phyloP scores from a whole-genome alignment of 192 early-diverging fungal species.

The Rhizophagus clarus region DNA sequence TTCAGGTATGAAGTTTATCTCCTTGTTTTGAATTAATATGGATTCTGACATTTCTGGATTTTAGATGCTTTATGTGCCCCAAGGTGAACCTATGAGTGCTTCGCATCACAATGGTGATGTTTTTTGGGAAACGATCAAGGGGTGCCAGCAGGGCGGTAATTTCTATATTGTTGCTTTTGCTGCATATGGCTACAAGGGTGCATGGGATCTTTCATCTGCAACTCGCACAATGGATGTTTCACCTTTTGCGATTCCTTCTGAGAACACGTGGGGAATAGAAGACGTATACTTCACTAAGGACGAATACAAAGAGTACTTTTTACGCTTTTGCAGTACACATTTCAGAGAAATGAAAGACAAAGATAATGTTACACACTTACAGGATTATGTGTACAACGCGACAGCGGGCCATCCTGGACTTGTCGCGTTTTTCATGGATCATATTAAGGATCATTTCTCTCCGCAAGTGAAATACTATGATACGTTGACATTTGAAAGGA shows the following conservation, averaged over 20 bases:
- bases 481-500: slow-evolving; percentile 9
- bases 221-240: background rate
- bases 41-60: background rate
- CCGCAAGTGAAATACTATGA: background rate
- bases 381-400: background rate
- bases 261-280: background rate
- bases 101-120: too few relatives aligned
- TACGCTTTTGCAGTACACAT: too few relatives aligned
- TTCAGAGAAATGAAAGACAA: background rate
- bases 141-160: slow-evolving; percentile 13
- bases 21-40: background rate
- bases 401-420: background rate
- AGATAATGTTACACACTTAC: too few relatives aligned
- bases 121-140: background rate
- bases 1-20: slow-evolving; percentile 8
- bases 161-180: slow-evolving; percentile 11
- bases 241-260: background rate
- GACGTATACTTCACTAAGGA: slow-evolving; percentile 27
- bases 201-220: slow-evolving; percentile 21
- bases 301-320: too few relatives aligned
- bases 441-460: too few relatives aligned
- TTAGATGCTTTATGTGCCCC: background rate
- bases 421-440: slow-evolving; percentile 1
- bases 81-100: background rate
- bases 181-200: slow-evolving; percentile 31